Evolutionary conservation across 2,329 filamentous ascomycete genomes (phyloP).

Genomic region (Lachnellula hyalina): DNA sequence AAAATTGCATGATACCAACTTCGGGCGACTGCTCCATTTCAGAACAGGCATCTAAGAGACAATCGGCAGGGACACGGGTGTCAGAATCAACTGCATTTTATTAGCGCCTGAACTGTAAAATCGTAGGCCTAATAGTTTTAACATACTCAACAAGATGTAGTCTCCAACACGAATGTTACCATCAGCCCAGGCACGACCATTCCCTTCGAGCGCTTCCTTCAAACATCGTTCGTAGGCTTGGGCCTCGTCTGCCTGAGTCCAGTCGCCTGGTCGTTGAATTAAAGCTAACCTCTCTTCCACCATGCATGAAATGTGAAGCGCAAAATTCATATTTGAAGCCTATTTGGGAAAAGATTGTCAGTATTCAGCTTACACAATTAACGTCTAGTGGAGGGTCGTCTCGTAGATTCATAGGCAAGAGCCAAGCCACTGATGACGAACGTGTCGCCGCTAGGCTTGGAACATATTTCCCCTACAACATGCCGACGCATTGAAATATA

Average conservation of each 20-base stretch:
- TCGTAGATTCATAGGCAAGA: not conserved
- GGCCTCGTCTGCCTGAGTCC: slow-evolving; percentile 65
- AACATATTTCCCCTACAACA: not conserved
- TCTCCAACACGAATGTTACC: slow-evolving; percentile 57
- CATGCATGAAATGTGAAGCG: slow-evolving; percentile 60
- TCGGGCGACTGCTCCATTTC: slow-evolving; percentile 78
- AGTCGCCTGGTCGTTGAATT: slow-evolving; percentile 52
- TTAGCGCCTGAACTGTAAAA: slow-evolving; percentile 13
- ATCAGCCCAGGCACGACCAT: slow-evolving; percentile 51
- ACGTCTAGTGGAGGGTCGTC: not conserved
- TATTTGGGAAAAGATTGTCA: slow-evolving; percentile 48
- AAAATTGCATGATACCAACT: slow-evolving; percentile 74
- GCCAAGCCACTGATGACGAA: slow-evolving; percentile 1
- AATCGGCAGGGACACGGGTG: slow-evolving; percentile 72
- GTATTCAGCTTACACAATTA: slow-evolving; percentile 12
- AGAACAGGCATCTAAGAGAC: slow-evolving; percentile 70
- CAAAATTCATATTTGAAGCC: slow-evolving; percentile 70
- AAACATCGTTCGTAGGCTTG: slow-evolving; percentile 61
- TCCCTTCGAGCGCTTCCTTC: slow-evolving; percentile 58
- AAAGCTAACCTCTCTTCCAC: slow-evolving; percentile 63
- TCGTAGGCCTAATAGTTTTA: slow-evolving; percentile 10
- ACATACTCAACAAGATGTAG: slow-evolving; percentile 63
- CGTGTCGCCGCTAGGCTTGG: not conserved
- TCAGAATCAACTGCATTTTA: slow-evolving; percentile 58
- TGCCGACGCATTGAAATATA: not conserved